Percentiles rank a stretch among this genome's conserved stretches.
These are phyloP conservation scores for Bauhinia variegata DNA, from an alignment of 306 rosid species.

Conservation along the genomic window DNA sequence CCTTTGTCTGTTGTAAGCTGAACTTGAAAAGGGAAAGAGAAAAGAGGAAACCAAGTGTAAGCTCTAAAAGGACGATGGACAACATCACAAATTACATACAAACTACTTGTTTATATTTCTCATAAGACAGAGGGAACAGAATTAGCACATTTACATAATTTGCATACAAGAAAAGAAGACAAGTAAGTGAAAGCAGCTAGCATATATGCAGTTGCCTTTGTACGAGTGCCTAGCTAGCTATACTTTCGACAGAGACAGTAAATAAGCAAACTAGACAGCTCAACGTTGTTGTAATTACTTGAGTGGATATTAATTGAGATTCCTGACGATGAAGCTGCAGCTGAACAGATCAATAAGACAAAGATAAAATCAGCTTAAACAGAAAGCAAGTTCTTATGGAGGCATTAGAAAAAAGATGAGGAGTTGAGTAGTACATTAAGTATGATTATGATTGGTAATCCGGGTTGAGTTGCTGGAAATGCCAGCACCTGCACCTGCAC, in stretches of 20 bases:
- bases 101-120: slow-evolving; percentile 25
- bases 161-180: slow-evolving; percentile 12
- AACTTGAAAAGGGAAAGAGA: not conserved
- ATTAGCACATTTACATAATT: slow-evolving; percentile 24
- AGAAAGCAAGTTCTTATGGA: too few species aligned
- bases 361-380: not conserved
- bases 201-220: not conserved
- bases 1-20: too few species aligned
- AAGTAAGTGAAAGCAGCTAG: not conserved
- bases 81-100: not conserved
- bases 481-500: not conserved
- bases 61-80: too few species aligned
- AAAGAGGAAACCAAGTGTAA: not conserved
- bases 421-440: too few species aligned
- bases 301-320: slow-evolving; percentile 58
- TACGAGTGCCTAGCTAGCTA: slow-evolving; percentile 10
- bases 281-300: slow-evolving; percentile 21
- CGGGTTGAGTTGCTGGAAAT: slow-evolving; percentile 29
- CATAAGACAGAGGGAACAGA: slow-evolving; percentile 22
- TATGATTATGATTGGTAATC: too few species aligned
- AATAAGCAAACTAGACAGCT: slow-evolving; percentile 14
- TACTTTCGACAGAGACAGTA: slow-evolving; percentile 10
- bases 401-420: too few species aligned
- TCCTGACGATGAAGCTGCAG: slow-evolving; percentile 71
- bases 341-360: slow-evolving; percentile 1